These are phyloP conservation scores for Phanerodontia chrysosporium DNA, from an alignment of 768 basidiomycete genomes.

Conservation along the genomic window DNA sequence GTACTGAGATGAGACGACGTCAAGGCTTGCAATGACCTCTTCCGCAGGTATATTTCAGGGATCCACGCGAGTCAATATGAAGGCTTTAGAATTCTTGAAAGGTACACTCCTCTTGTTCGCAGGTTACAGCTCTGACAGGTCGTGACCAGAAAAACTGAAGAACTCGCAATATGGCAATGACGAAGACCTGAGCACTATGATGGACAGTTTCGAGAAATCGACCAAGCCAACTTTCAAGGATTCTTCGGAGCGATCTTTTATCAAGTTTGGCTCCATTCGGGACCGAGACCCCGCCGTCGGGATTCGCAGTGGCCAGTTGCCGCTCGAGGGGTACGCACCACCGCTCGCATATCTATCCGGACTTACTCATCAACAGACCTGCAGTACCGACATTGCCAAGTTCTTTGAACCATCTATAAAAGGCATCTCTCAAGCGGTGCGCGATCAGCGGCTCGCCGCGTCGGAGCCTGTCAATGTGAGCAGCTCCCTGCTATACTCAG, in stretches of 20 bases:
- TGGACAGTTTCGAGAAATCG: conserved; percentile 34
- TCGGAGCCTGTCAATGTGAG: neutral
- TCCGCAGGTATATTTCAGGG: conserved; percentile 36
- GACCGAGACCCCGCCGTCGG: conserved; percentile 35
- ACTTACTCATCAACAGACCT: neutral
- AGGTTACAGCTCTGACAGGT: neutral
- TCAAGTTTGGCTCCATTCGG: conserved; percentile 37
- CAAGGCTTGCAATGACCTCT: neutral
- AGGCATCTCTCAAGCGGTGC: conserved; percentile 31
- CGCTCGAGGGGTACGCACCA: conserved; percentile 29
- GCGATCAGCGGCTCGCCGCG: conserved; percentile 19
- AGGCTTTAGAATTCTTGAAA: conserved; percentile 29
- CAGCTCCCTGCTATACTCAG: neutral
- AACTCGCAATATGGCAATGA: conserved; percentile 4
- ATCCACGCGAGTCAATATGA: conserved; percentile 35
- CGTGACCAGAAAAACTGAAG: neutral
- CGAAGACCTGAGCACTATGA: conserved; percentile 32
- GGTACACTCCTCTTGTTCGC: conserved; percentile 15
- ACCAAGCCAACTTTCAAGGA: conserved; percentile 42
- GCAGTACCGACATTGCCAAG: conserved; percentile 32
- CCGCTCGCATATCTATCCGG: neutral
- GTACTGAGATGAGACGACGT: conserved; percentile 3
- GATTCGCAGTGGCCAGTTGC: conserved; percentile 37
- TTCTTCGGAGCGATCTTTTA: conserved; percentile 33
- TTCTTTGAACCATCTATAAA: conserved; percentile 42